Base-by-base conservation (phyloP, 2,329 filamentous ascomycete species). In the Fusarium ambrosium region DNA sequence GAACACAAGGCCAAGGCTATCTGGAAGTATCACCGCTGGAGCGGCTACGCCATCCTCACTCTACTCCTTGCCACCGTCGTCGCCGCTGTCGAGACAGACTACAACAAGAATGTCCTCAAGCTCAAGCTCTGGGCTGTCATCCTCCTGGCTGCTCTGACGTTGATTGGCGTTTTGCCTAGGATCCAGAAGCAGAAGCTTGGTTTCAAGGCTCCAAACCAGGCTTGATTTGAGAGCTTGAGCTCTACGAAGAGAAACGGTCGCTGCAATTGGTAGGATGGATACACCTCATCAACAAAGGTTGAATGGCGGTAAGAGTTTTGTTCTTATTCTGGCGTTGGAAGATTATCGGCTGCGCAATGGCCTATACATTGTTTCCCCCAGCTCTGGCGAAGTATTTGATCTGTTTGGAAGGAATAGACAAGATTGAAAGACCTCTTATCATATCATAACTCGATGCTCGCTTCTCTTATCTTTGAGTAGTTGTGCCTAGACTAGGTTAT, bases 21-120 rank as follows among this genome's bases (percentile, higher is more conserved):
- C 48, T 98, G 96, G 88, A 98, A 97, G 84, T 98, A 95, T 79
- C 97, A 98, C 82, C 91, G 96, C 34, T 84, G 89, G 64, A 89
- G 87, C 24, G 97, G 96, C 3, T 98, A 99, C 81, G 75, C 91
- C 9, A 85, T 95, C 68, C 84, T 96, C 64, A 79, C 92, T 61
- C 79, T 97, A 77, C 87, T 96, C 71, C 84, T 97, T 71, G 91
- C 90, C 11, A 97, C 95, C 0, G 89, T 97, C 43, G 86, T 89
- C 59, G 92, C 92, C 27, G 94, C 95, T 2, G 94, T 92, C 4
- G 88, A 92, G 84, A 98, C 96, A 2, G 87, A 89, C 37, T 98
- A 92, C 82, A 95, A 93, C 79, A 81, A 89, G 72, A 89, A 87
- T 27, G 89, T 93, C 2, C 83, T 97, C 66, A 86, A 91, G 72